Conservation (phyloP, 1,139 yeast species). For the Nakaseomyces glabratus region DNA sequence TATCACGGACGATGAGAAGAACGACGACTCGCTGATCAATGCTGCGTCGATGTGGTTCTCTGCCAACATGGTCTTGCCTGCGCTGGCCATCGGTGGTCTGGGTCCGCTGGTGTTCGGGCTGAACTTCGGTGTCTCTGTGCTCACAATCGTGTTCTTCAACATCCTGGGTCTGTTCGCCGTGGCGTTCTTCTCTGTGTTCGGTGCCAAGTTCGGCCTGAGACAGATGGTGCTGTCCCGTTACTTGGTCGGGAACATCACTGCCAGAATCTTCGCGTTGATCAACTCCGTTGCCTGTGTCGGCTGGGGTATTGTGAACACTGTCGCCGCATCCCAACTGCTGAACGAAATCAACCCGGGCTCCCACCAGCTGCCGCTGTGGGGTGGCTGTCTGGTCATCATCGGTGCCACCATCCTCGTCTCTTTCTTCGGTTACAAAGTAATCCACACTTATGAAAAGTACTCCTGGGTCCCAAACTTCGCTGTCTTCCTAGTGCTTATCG, state of each 20-base stretch:
- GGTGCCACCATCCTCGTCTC: constrained; percentile 63
- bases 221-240: constrained; percentile 79
- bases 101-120: constrained; percentile 47
- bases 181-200: constrained; percentile 75
- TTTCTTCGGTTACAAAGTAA: constrained; percentile 78
- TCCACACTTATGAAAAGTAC: constrained; percentile 76
- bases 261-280: constrained; percentile 68
- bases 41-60: constrained; percentile 92
- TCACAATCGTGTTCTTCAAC: constrained; percentile 62
- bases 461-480: constrained; percentile 78
- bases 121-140: constrained; percentile 58
- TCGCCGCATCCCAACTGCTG: constrained; percentile 79
- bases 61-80: constrained; percentile 81
- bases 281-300: constrained; percentile 86
- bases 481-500: constrained; percentile 69
- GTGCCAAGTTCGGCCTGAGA: constrained; percentile 78
- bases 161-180: constrained; percentile 68
- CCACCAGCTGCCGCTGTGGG: constrained; percentile 75
- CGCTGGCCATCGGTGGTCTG: constrained; percentile 72
- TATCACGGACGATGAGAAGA: constrained; percentile 38
- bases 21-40: constrained; percentile 49
- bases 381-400: constrained; percentile 70
- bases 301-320: constrained; percentile 91
- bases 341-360: constrained; percentile 55
- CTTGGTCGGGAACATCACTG: constrained; percentile 65